A percentile compares a stretch with the other conserved stretches of the same genome.
phyloP scores from a whole-genome alignment of 139 green algal genomes.

The Axilococcus clingmanii region DNA sequence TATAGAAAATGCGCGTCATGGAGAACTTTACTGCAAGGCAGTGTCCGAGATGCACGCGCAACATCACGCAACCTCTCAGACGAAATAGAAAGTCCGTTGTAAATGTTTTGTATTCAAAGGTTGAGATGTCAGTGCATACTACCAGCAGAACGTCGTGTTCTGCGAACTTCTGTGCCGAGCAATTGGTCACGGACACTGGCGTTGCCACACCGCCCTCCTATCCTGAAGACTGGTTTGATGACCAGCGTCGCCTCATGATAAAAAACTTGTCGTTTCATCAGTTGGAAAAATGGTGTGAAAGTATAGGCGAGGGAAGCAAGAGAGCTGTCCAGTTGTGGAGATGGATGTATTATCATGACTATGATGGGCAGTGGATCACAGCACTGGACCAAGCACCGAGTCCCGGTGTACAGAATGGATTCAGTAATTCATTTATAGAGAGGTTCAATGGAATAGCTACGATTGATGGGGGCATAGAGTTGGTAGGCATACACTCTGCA shows the following conservation, averaged over 20 bases:
- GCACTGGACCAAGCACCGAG: constrained; percentile 39
- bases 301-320: constrained; percentile 42
- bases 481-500: constrained; percentile 38
- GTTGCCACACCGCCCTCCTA: no score
- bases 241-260: constrained; percentile 41
- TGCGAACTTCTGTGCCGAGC: no score
- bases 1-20: background rate
- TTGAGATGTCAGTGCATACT: no score
- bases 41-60: no score
- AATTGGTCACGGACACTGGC: no score
- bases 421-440: constrained; percentile 43
- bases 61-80: no score
- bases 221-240: constrained; percentile 15
- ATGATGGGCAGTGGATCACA: constrained; percentile 39
- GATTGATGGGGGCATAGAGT: constrained; percentile 47
- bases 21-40: no score
- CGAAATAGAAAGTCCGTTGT: no score
- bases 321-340: constrained; percentile 70
- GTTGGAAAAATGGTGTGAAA: constrained; percentile 54
- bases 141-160: no score
- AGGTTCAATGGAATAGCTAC: constrained; percentile 24
- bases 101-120: no score
- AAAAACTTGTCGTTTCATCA: constrained; percentile 47
- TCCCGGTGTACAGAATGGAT: constrained; percentile 25
- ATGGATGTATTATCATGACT: constrained; percentile 72